Percentiles rank a stretch among this genome's conserved stretches.
These are phyloP conservation scores for Acanthamoeba royreba DNA, from an alignment of 208 protist species.

Conservation along the genomic window DNA sequence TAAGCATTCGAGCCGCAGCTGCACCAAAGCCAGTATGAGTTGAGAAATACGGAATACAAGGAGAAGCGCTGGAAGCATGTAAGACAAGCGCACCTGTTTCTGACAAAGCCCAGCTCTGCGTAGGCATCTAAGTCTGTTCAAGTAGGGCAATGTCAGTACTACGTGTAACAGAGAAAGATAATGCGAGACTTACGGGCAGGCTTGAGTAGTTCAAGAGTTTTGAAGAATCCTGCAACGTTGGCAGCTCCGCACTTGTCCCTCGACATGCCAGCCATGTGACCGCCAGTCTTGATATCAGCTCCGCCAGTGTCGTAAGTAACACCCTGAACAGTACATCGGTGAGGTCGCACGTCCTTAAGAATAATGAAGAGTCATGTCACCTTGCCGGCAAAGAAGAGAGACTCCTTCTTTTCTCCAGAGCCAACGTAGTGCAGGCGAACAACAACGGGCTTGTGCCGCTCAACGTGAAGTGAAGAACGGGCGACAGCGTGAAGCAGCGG, in stretches of 20 bases:
- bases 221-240: conserved; percentile 49
- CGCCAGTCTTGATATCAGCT: conserved; percentile 38
- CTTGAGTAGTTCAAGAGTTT: conserved; percentile 4
- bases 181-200: neutral
- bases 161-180: neutral
- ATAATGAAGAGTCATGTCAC: neutral
- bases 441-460: conserved; percentile 28
- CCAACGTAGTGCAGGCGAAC: conserved; percentile 46
- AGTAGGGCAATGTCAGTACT: neutral
- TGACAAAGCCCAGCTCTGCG: conserved; percentile 42
- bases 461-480: neutral
- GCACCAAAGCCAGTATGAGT: neutral
- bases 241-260: conserved; percentile 57
- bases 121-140: neutral
- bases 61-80: neutral
- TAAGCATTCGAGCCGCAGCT: conserved; percentile 43
- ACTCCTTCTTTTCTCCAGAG: neutral
- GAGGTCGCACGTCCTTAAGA: neutral
- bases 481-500: conserved; percentile 45
- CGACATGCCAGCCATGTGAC: conserved; percentile 56
- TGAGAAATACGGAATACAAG: neutral
- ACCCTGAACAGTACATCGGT: neutral
- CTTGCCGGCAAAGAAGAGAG: conserved; percentile 56
- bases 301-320: conserved; percentile 64
- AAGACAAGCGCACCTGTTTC: conserved; percentile 31